Percentiles rank a stretch among this genome's conserved stretches.
Evolutionary conservation across 352 stramenopile species (phyloP).

Genomic region (Pythium brachiatum): DNA sequence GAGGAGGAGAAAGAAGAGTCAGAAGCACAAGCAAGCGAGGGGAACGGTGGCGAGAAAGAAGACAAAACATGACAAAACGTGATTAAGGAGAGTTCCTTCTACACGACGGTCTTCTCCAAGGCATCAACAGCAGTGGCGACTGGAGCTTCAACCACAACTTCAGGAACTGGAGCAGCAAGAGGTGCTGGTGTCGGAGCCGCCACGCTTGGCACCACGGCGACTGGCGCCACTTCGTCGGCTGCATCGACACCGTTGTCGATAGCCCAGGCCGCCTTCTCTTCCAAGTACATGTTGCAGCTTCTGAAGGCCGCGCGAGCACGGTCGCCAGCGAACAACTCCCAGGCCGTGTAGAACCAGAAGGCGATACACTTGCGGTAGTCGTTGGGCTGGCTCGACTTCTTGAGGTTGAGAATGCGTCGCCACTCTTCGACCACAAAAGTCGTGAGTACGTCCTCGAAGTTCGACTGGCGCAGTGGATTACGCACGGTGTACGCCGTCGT

Average conservation of each 20-base stretch:
- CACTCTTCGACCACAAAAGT: conserved; percentile 78
- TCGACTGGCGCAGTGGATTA: conserved; percentile 68
- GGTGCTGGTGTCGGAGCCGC: neutral
- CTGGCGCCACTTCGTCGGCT: neutral
- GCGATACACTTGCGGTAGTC: conserved; percentile 86
- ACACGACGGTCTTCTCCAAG: conserved; percentile 24
- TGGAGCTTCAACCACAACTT: neutral
- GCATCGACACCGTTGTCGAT: conserved; percentile 21
- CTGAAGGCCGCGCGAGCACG: conserved; percentile 69
- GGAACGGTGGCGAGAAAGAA: neutral
- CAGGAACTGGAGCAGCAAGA: neutral
- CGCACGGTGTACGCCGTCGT: conserved; percentile 71
- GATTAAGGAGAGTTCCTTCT: neutral
- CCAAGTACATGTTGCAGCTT: conserved; percentile 85
- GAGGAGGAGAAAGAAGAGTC: conserved; percentile 10
- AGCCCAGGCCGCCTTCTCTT: conserved; percentile 61
- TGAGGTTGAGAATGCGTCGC: conserved; percentile 69
- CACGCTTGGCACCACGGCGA: neutral
- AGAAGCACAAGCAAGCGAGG: conserved; percentile 15
- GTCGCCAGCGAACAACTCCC: conserved; percentile 80
- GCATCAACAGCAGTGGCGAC: conserved; percentile 6
- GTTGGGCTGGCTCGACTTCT: conserved; percentile 83
- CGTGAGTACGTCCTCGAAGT: conserved; percentile 68
- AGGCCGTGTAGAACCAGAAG: conserved; percentile 86
- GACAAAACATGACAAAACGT: neutral